A percentile compares a stretch with the other conserved stretches of the same genome.
Evolutionary conservation across 2,329 filamentous ascomycete species (phyloP).

Genomic region (Dichotomopilus funicola): DNA sequence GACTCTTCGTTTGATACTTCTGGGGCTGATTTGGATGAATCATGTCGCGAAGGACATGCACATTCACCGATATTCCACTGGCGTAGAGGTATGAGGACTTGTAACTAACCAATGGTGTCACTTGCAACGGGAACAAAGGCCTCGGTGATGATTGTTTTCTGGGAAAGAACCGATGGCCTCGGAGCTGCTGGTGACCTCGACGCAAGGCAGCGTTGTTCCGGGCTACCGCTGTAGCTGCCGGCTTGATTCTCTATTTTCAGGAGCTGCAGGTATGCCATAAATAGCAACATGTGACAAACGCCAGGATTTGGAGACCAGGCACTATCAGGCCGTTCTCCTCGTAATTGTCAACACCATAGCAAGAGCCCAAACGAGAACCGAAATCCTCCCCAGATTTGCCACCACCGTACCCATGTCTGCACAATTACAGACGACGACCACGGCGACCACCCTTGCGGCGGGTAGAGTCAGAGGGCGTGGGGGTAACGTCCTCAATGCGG

Average conservation of each 20-base stretch:
- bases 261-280: constrained; percentile 33
- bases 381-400: constrained; percentile 23
- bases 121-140: background rate
- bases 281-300: constrained; percentile 42
- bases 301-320: constrained; percentile 58
- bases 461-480: constrained; percentile 97
- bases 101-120: background rate
- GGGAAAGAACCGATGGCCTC: constrained; percentile 7
- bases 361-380: constrained; percentile 44
- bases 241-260: constrained; percentile 24
- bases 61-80: background rate
- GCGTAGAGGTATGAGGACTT: background rate
- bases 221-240: constrained; percentile 21
- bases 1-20: too few relatives aligned
- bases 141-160: constrained; percentile 10
- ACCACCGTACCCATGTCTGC: constrained; percentile 26
- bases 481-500: constrained; percentile 98
- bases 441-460: constrained; percentile 99
- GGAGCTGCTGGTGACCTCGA: constrained; percentile 15
- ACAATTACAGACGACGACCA: constrained; percentile 94
- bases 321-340: constrained; percentile 60
- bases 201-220: constrained; percentile 18
- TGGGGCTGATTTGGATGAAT: too few relatives aligned
- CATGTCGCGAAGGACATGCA: too few relatives aligned
- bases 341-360: constrained; percentile 63